These are phyloP conservation scores for Backusella tarrabulga DNA, from an alignment of 192 early-diverging fungal genomes.

Conservation along the genomic window DNA sequence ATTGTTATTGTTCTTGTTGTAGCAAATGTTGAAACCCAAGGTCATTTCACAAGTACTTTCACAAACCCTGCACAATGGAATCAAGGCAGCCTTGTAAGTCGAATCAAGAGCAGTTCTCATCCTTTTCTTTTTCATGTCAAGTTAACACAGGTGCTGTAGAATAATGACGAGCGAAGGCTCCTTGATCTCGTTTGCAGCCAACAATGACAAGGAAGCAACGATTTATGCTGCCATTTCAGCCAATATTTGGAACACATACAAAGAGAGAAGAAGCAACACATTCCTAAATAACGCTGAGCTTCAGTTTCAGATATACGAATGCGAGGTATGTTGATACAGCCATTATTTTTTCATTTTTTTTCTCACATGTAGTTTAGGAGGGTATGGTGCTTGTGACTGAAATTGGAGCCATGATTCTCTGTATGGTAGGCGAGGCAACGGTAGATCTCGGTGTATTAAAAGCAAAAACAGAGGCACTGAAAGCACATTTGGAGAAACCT, in stretches of 20 bases:
- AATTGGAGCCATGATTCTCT: conserved; percentile 49
- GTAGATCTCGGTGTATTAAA: conserved; percentile 54
- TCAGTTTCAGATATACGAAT: conserved; percentile 46
- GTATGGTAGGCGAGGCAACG: conserved; percentile 47
- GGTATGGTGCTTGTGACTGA: conserved; percentile 18
- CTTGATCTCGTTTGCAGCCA: conserved; percentile 52
- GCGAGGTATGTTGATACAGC: conserved; percentile 36
- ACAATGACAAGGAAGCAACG: conserved; percentile 50
- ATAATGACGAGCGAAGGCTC: conserved; percentile 58
- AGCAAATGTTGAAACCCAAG: conserved; percentile 58
- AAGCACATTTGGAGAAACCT: conserved; percentile 48
- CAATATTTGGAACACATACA: conserved; percentile 59
- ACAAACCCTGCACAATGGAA: conserved; percentile 53
- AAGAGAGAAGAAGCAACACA: conserved; percentile 28
- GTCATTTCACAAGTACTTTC: conserved; percentile 58
- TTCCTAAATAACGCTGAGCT: conserved; percentile 9
- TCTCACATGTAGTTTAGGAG: conserved; percentile 11
- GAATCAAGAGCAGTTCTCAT: no score
- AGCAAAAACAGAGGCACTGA: conserved; percentile 52
- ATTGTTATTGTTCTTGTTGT: neutral
- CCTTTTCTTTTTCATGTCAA: neutral
- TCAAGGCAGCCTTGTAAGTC: conserved; percentile 52
- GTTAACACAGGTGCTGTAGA: conserved; percentile 19
- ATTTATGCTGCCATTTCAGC: conserved; percentile 59
- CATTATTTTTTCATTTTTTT: no score